These are phyloP conservation scores for Melastoma malabathricum DNA, from an alignment of 345 rosid genomes.

Conservation along the genomic window DNA sequence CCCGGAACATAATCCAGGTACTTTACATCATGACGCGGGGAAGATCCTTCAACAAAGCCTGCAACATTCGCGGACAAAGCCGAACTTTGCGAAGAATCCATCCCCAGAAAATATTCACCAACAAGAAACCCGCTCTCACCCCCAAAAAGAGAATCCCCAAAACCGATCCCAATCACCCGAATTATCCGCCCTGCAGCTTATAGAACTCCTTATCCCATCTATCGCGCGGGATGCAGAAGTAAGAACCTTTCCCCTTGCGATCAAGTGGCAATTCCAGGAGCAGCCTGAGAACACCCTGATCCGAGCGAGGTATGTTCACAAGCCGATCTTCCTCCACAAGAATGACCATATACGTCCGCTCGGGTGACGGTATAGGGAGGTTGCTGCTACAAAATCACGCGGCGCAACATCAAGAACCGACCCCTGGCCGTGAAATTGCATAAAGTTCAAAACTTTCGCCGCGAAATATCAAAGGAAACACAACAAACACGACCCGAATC, in stretches of 20 bases:
- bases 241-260: conserved; percentile 11
- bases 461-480: too few species aligned
- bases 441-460: too few species aligned
- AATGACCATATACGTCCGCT: conserved; percentile 59
- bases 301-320: conserved; percentile 34
- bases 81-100: conserved; percentile 67
- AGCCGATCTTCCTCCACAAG: conserved; percentile 39
- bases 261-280: conserved; percentile 23
- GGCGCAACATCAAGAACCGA: conserved; percentile 7
- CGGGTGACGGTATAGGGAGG: too few species aligned
- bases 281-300: conserved; percentile 55
- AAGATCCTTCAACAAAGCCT: conserved; percentile 46
- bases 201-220: conserved; percentile 81
- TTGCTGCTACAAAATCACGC: conserved; percentile 11
- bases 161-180: conserved; percentile 4
- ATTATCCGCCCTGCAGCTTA: conserved; percentile 46
- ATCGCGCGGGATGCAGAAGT: conserved; percentile 47
- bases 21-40: conserved; percentile 23
- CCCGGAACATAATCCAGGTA: conserved; percentile 54
- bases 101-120: conserved; percentile 11
- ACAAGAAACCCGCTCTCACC: conserved; percentile 4
- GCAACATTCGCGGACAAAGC: conserved; percentile 53
- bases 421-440: too few species aligned
- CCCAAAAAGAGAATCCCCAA: conserved; percentile 1
- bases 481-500: not conserved